A percentile compares a stretch with the other conserved stretches of the same genome.
Evolutionary conservation across 306 rosid genomes (phyloP).

Genomic region (Glycine latifolia): DNA sequence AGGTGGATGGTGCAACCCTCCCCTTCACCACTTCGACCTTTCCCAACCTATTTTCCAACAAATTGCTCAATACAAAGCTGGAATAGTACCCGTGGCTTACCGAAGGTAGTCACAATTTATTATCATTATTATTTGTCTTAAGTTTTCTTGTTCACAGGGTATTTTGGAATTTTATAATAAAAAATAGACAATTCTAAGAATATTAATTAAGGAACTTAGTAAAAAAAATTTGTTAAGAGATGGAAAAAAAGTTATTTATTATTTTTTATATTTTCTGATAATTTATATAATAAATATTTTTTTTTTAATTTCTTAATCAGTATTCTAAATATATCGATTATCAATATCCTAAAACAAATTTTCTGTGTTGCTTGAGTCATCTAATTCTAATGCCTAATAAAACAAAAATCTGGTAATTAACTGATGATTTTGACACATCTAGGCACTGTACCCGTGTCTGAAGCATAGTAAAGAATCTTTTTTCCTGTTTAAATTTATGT

Average conservation of each 20-base stretch:
- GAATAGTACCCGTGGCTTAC: constrained; percentile 76
- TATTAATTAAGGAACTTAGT: too few species aligned
- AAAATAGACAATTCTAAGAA: too few species aligned
- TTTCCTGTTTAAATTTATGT: background rate
- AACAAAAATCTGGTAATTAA: constrained; percentile 27
- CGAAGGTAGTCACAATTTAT: constrained; percentile 53
- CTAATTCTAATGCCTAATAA: constrained; percentile 9
- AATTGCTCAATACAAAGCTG: constrained; percentile 74
- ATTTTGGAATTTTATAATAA: background rate
- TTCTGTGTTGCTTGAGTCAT: background rate
- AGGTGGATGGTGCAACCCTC: constrained; percentile 94
- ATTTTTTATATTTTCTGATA: too few species aligned
- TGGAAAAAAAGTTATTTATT: too few species aligned
- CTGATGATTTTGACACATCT: background rate
- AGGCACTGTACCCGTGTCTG: background rate
- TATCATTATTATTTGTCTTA: background rate
- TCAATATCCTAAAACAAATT: too few species aligned
- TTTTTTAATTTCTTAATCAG: too few species aligned
- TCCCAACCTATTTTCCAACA: constrained; percentile 74
- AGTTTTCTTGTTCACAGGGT: background rate
- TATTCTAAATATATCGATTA: too few species aligned
- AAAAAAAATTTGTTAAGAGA: too few species aligned
- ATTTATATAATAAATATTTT: too few species aligned
- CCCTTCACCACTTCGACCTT: constrained; percentile 82
- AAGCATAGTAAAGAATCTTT: background rate